Conservation (phyloP, 129 eudicot genomes). For the Saussurea involucrata region DNA sequence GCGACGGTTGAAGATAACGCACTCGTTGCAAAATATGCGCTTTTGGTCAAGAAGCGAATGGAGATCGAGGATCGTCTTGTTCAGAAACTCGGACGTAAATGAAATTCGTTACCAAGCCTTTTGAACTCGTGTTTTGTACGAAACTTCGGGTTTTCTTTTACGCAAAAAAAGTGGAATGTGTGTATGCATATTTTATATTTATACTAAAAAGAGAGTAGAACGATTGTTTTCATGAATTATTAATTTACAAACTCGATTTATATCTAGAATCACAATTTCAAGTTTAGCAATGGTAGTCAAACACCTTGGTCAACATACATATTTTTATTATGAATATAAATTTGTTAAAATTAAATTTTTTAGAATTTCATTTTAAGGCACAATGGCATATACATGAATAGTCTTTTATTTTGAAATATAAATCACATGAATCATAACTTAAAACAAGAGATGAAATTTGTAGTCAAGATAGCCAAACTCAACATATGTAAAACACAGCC, state of each 20-base stretch:
- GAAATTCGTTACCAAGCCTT: neutral
- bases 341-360: no score
- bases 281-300: neutral
- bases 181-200: neutral
- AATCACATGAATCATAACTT: no score
- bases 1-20: conserved; percentile 55
- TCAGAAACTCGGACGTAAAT: conserved; percentile 60
- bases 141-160: neutral
- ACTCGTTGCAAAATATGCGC: conserved; percentile 55
- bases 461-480: neutral
- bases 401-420: no score
- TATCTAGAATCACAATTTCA: neutral
- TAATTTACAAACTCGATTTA: neutral
- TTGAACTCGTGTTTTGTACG: neutral
- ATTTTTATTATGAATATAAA: no score
- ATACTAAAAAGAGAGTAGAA: neutral
- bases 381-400: neutral
- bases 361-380: neutral
- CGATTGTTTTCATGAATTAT: neutral
- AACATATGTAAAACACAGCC: neutral
- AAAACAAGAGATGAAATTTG: neutral
- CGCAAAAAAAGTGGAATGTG: no score
- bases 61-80: conserved; percentile 78
- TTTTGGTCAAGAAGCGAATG: conserved; percentile 67
- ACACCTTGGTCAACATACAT: neutral